A percentile compares a stretch with the other conserved stretches of the same genome.
These are phyloP conservation scores for Populus ilicifolia DNA, from an alignment of 345 rosid species.

Conservation along the genomic window DNA sequence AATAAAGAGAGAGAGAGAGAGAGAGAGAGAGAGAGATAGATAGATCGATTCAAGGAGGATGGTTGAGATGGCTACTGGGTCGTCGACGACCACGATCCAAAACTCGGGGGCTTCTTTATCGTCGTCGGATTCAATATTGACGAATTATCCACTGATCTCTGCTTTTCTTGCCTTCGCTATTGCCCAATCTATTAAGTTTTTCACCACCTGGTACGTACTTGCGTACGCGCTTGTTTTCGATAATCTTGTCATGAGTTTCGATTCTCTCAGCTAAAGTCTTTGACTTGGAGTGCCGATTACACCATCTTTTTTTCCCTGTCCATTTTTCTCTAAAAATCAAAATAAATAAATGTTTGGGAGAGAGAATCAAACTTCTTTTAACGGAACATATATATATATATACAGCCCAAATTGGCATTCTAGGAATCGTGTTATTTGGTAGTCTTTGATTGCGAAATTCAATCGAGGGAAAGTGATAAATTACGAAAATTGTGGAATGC, in stretches of 20 bases:
- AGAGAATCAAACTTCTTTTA: no score
- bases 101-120: constrained; percentile 27
- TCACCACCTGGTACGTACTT: constrained; percentile 55
- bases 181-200: constrained; percentile 64
- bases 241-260: neutral
- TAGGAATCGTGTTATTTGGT: no score
- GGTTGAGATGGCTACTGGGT: constrained; percentile 31
- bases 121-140: constrained; percentile 32
- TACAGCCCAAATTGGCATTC: no score
- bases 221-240: neutral
- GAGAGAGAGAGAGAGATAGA: neutral
- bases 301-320: no score
- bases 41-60: neutral
- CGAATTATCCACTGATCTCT: constrained; percentile 63
- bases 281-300: no score
- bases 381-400: no score
- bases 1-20: neutral
- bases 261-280: neutral
- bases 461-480: no score
- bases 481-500: no score
- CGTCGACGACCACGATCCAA: constrained; percentile 17
- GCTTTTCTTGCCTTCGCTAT: constrained; percentile 54
- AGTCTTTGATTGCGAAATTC: no score
- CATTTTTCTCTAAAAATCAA: no score
- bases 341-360: no score